A percentile compares a stretch with the other conserved stretches of the same genome.
Evolutionary conservation across 202 grass and related monocot species (phyloP).

Genomic region (Schoenoplectus tabernaemontani): DNA sequence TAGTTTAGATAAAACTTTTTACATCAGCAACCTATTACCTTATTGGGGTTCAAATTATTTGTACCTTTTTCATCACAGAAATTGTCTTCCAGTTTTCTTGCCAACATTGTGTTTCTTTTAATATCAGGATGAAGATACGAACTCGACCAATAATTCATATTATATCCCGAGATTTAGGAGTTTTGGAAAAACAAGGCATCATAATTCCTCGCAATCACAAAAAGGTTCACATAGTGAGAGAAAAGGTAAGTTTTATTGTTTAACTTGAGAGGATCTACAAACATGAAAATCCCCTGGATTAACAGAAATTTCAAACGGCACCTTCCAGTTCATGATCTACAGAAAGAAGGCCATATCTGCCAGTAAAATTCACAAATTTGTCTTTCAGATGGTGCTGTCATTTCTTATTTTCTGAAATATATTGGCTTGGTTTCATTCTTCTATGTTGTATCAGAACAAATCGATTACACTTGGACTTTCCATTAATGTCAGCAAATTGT

Average conservation of each 20-base stretch:
- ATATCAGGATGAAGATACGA: conserved; percentile 45
- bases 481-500: no score
- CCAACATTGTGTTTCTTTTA: conserved; percentile 3
- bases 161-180: conserved; percentile 37
- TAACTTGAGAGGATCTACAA: neutral
- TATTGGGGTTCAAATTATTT: neutral
- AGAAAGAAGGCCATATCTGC: neutral
- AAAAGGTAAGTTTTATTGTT: conserved; percentile 42
- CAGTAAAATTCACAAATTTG: neutral
- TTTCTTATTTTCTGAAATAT: neutral
- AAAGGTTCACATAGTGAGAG: conserved; percentile 38
- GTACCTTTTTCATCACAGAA: neutral
- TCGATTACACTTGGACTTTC: neutral
- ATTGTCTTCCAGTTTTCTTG: neutral
- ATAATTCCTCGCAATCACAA: conserved; percentile 29
- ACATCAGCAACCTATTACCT: neutral
- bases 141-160: conserved; percentile 47
- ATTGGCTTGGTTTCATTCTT: neutral
- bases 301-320: neutral
- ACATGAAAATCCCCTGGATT: neutral
- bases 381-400: neutral
- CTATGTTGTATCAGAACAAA: neutral
- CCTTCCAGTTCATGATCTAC: neutral
- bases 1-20: neutral
- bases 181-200: conserved; percentile 35